Conservation (phyloP, 2,329 filamentous ascomycete species). For the Corinectria fuckeliana region DNA sequence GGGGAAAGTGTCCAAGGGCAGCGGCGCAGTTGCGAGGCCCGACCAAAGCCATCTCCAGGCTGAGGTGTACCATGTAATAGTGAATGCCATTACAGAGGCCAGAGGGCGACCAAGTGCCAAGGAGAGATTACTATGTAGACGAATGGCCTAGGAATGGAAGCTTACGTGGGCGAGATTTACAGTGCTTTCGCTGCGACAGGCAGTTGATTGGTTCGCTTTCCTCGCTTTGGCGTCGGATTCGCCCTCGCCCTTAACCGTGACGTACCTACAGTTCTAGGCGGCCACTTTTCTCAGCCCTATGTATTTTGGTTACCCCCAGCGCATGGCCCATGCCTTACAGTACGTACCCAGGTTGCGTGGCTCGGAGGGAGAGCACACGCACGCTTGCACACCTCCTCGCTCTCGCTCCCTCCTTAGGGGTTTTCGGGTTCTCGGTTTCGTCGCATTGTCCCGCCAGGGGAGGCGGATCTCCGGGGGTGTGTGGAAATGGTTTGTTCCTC, state of each 20-base stretch:
- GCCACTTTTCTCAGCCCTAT: constrained; percentile 18
- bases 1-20: not conserved
- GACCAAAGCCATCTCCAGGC: constrained; percentile 4
- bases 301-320: not conserved
- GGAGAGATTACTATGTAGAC: no score
- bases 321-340: not conserved
- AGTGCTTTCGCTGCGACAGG: not conserved
- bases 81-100: not conserved
- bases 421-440: not conserved
- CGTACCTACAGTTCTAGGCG: not conserved
- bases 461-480: not conserved
- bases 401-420: not conserved
- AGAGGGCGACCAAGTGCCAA: not conserved
- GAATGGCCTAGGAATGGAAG: not conserved
- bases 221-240: constrained; percentile 6
- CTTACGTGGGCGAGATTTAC: constrained; percentile 5
- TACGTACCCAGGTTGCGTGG: not conserved
- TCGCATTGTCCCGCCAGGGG: not conserved
- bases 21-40: constrained; percentile 1
- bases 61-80: not conserved
- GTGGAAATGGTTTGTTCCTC: not conserved
- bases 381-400: not conserved
- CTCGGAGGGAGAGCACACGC: not conserved
- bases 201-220: constrained; percentile 12
- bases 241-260: not conserved